phyloP scores from a whole-genome alignment of 2,329 filamentous ascomycete genomes.

The Colletotrichum sansevieriae region DNA sequence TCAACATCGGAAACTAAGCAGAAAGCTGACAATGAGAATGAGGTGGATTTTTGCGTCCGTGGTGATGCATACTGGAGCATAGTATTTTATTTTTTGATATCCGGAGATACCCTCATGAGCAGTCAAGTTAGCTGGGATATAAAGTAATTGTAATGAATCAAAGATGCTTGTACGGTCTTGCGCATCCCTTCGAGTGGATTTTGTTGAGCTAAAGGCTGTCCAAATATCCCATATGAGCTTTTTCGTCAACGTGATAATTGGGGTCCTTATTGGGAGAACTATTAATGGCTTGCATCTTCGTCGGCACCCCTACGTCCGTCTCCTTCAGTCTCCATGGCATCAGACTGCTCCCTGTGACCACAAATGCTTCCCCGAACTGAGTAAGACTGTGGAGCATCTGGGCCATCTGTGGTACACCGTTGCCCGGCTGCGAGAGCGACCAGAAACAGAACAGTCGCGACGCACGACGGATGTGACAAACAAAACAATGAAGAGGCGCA shows the following conservation, averaged over 20 bases:
- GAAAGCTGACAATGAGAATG: neutral
- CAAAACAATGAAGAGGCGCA: neutral
- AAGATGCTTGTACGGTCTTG: neutral
- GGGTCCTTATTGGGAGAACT: no score
- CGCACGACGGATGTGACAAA: conserved; percentile 14
- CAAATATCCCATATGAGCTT: no score
- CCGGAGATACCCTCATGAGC: conserved; percentile 31
- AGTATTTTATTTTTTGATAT: neutral
- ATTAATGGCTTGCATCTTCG: no score
- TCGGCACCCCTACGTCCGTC: no score
- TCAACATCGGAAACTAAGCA: neutral
- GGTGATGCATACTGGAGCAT: neutral
- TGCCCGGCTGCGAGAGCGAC: conserved; percentile 5
- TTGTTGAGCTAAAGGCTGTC: no score
- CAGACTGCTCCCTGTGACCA: no score
- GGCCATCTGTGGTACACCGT: neutral
- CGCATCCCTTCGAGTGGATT: no score
- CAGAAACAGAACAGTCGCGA: conserved; percentile 7
- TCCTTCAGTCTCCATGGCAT: no score
- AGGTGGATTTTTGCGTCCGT: neutral
- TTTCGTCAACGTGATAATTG: no score
- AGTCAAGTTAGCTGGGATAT: neutral
- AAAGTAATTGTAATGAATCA: neutral
- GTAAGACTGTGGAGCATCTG: neutral
- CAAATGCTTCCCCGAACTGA: no score